Conservation (phyloP, 2,329 filamentous ascomycete genomes). For the Curvularia verruculosa region DNA sequence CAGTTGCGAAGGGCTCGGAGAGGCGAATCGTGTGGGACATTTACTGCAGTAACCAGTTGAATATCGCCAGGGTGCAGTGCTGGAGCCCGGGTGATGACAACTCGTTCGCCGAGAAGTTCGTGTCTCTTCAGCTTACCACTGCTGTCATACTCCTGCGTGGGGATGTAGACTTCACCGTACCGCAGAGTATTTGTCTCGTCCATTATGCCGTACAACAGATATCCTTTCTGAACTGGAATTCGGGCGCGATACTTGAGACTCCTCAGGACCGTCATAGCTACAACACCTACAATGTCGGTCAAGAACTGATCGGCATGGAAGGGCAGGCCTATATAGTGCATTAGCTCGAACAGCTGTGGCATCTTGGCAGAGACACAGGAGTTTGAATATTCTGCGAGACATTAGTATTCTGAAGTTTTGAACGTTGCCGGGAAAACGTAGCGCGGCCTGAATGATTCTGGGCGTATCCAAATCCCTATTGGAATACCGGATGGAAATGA, state of each 20-base stretch:
- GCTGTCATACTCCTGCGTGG: conserved; percentile 55
- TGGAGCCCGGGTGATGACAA: conserved; percentile 78
- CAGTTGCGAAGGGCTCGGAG: conserved; percentile 71
- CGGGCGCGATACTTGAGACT: conserved; percentile 79
- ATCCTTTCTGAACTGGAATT: conserved; percentile 72
- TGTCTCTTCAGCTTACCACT: conserved; percentile 19
- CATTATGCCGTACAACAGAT: conserved; percentile 83
- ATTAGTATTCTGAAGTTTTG: conserved; percentile 1
- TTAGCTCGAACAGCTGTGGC: conserved; percentile 65
- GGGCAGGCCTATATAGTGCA: conserved; percentile 65
- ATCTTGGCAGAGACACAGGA: conserved; percentile 68
- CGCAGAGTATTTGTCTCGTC: conserved; percentile 75
- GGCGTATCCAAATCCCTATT: background rate
- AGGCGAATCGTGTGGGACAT: conserved; percentile 65
- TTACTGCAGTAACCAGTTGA: conserved; percentile 66
- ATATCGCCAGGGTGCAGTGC: conserved; percentile 83
- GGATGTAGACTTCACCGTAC: conserved; percentile 72
- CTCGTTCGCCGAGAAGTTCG: conserved; percentile 34
- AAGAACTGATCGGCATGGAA: conserved; percentile 74
- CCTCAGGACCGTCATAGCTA: conserved; percentile 72
- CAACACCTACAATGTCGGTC: conserved; percentile 70
- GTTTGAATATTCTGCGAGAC: conserved; percentile 56
- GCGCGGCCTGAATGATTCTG: background rate
- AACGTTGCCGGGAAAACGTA: too few relatives aligned
- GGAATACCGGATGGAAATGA: background rate